phyloP scores from a whole-genome alignment of 2,329 filamentous ascomycete genomes.

The Nemania abortiva region DNA sequence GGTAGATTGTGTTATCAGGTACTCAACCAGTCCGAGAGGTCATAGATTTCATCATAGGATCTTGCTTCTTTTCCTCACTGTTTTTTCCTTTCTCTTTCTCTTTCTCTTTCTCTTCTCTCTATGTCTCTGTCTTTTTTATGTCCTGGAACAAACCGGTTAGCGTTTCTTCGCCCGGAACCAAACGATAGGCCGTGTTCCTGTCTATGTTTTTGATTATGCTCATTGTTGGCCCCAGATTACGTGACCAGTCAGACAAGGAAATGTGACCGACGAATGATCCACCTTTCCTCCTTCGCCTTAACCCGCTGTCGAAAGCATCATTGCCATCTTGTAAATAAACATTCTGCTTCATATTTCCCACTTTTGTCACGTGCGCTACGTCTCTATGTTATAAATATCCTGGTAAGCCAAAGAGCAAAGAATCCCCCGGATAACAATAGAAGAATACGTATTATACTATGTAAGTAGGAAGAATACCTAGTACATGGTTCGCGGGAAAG shows the following conservation, averaged over 20 bases:
- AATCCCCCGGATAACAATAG: background rate
- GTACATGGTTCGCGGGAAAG: slow-evolving; percentile 20
- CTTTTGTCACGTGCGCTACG: background rate
- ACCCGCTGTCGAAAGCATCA: background rate
- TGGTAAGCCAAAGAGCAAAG: background rate
- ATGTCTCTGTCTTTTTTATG: background rate
- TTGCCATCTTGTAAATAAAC: background rate
- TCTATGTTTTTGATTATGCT: background rate
- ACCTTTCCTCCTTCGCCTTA: slow-evolving; percentile 2
- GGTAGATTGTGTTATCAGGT: background rate
- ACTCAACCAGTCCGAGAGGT: background rate
- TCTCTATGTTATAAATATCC: background rate
- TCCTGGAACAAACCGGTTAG: background rate
- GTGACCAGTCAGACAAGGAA: slow-evolving; percentile 1
- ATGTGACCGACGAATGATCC: slow-evolving; percentile 7
- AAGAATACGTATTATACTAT: slow-evolving; percentile 3
- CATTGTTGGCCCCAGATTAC: slow-evolving; percentile 8
- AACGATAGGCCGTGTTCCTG: slow-evolving; percentile 6
- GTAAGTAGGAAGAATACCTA: too few species aligned
- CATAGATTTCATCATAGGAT: slow-evolving; percentile 8
- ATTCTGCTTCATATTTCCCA: background rate
- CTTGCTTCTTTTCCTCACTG: background rate
- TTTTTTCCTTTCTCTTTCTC: background rate
- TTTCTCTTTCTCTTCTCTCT: background rate
- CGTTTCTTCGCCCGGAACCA: slow-evolving; percentile 5